These are phyloP conservation scores for Stentor coeruleus DNA, from an alignment of 73 alveolate species.

Conservation along the genomic window DNA sequence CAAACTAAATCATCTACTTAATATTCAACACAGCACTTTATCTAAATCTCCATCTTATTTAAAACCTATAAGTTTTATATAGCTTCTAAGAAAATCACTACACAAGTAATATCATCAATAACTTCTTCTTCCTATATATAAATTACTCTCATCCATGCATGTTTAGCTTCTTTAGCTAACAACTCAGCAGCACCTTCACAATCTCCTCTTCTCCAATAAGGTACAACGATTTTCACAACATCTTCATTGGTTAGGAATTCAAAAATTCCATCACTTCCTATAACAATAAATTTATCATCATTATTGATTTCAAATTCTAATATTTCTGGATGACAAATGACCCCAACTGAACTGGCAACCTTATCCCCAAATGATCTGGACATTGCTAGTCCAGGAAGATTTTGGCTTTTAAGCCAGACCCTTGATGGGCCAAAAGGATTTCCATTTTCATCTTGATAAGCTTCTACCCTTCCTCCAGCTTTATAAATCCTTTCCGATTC, in stretches of 20 bases:
- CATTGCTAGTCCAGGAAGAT: constrained; percentile 32
- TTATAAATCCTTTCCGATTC: constrained; percentile 38
- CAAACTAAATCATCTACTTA: too few species aligned
- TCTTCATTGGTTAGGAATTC: constrained; percentile 71
- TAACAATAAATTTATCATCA: constrained; percentile 57
- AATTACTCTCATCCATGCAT: constrained; percentile 32
- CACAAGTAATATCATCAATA: constrained; percentile 45
- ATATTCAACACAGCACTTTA: too few species aligned
- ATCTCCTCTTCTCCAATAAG: neutral
- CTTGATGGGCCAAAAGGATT: constrained; percentile 51
- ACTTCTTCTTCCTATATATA: too few species aligned
- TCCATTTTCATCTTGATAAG: constrained; percentile 19
- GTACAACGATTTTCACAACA: constrained; percentile 42
- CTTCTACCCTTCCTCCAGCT: constrained; percentile 40
- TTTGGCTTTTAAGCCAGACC: constrained; percentile 55
- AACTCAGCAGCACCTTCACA: neutral
- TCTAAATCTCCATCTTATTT: too few species aligned
- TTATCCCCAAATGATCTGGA: constrained; percentile 28
- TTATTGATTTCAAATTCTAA: constrained; percentile 44
- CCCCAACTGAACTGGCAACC: constrained; percentile 29
- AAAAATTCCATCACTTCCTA: constrained; percentile 84
- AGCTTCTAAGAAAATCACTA: constrained; percentile 32
- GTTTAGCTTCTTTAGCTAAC: constrained; percentile 34
- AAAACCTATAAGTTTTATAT: too few species aligned
- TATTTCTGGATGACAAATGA: constrained; percentile 31